These are phyloP conservation scores for Colletotrichum nymphaeae DNA, from an alignment of 2,329 filamentous ascomycete species.

Conservation along the genomic window DNA sequence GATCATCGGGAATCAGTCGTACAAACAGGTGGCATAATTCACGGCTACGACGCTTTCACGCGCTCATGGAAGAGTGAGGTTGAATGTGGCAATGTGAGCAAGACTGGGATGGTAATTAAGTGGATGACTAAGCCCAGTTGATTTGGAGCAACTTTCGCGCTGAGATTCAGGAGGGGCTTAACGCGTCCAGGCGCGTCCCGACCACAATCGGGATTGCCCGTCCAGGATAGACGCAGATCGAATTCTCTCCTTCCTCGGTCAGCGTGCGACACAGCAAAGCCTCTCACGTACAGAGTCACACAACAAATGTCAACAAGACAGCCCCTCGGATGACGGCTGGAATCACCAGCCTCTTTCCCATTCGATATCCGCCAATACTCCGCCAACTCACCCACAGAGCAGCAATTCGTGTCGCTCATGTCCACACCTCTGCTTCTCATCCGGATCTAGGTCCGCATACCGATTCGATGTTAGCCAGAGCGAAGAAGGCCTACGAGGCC, in stretches of 20 bases:
- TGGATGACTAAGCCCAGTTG: not conserved
- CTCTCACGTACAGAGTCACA: not conserved
- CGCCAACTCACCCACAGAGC: slow-evolving; percentile 41
- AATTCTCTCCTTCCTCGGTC: not conserved
- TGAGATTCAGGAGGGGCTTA: not conserved
- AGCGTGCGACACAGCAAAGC: slow-evolving; percentile 11
- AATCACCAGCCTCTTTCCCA: slow-evolving; percentile 42
- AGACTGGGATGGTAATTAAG: not conserved
- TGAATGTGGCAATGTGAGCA: too few species aligned
- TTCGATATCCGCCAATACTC: slow-evolving; percentile 51
- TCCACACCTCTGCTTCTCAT: slow-evolving; percentile 36
- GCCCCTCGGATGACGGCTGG: slow-evolving; percentile 50
- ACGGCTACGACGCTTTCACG: not conserved
- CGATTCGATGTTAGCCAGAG: slow-evolving; percentile 50
- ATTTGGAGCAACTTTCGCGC: not conserved
- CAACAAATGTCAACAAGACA: slow-evolving; percentile 14
- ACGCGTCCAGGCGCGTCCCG: not conserved
- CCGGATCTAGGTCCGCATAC: slow-evolving; percentile 17
- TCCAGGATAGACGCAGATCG: not conserved
- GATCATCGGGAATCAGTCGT: not conserved
- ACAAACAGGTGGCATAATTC: not conserved
- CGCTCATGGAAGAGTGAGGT: not conserved
- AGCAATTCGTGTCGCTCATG: slow-evolving; percentile 40
- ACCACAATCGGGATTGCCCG: not conserved
- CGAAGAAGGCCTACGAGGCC: slow-evolving; percentile 52